Conservation (phyloP, 768 basidiomycete species). For the Hericium erinaceus region DNA sequence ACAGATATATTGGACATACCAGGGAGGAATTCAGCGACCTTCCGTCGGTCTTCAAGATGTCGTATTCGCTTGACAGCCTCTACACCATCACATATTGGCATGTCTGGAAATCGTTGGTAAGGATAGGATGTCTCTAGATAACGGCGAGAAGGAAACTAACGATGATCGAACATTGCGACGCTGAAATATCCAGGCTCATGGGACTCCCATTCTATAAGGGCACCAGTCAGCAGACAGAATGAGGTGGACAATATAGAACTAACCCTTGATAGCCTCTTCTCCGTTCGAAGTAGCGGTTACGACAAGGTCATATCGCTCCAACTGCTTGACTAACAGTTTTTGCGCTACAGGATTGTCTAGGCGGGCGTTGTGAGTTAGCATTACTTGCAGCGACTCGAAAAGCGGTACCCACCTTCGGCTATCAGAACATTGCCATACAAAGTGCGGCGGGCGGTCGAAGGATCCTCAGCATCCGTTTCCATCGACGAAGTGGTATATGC, state of each 20-base stretch:
- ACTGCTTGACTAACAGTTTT: slow-evolving; percentile 56
- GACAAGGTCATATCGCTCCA: slow-evolving; percentile 49
- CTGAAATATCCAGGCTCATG: slow-evolving; percentile 62
- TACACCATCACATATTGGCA: slow-evolving; percentile 73
- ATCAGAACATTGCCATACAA: slow-evolving; percentile 61
- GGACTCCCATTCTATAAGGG: slow-evolving; percentile 50
- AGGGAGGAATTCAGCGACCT: slow-evolving; percentile 39
- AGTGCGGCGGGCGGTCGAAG: slow-evolving; percentile 39
- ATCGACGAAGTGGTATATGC: slow-evolving; percentile 30
- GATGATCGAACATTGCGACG: slow-evolving; percentile 67
- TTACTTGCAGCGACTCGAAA: not conserved
- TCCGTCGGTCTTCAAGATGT: slow-evolving; percentile 47
- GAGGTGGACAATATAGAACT: slow-evolving; percentile 1
- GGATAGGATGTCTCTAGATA: not conserved
- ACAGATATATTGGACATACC: slow-evolving; percentile 29
- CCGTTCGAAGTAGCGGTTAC: slow-evolving; percentile 60
- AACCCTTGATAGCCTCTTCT: slow-evolving; percentile 55
- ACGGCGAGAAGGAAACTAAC: slow-evolving; percentile 28
- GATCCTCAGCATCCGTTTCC: slow-evolving; percentile 36
- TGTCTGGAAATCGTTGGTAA: slow-evolving; percentile 34
- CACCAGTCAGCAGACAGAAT: not conserved
- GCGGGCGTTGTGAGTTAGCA: not conserved
- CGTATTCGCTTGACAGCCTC: slow-evolving; percentile 63
- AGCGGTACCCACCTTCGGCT: slow-evolving; percentile 46
- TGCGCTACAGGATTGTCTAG: slow-evolving; percentile 66